A percentile compares a stretch with the other conserved stretches of the same genome.
Evolutionary conservation across 305 asterid genomes (phyloP).

Genomic region (Solanum hybrid): DNA sequence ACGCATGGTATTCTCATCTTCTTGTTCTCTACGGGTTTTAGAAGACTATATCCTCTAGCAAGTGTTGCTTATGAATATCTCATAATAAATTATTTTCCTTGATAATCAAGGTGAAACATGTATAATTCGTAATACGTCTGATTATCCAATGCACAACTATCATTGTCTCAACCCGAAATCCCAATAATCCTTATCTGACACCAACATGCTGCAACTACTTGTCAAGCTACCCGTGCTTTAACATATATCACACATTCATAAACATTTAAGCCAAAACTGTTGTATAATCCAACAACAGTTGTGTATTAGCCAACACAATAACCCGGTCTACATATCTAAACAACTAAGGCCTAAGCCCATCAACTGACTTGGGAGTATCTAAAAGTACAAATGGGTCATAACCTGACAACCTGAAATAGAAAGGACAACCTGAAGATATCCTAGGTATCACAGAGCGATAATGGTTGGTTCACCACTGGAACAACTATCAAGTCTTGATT

Average conservation of each 20-base stretch:
- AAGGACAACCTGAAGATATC: background rate
- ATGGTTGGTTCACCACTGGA: background rate
- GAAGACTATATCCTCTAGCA: constrained; percentile 12
- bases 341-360: background rate
- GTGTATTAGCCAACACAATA: background rate
- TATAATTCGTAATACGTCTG: background rate
- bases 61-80: constrained; percentile 10
- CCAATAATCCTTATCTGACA: background rate
- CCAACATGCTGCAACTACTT: background rate
- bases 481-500: background rate
- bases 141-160: background rate
- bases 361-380: background rate
- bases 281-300: background rate
- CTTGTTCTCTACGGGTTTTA: constrained; percentile 17
- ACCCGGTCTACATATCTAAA: background rate
- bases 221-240: background rate
- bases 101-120: background rate
- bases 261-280: background rate
- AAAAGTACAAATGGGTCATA: background rate
- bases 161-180: background rate
- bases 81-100: background rate
- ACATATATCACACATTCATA: background rate
- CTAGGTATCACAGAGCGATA: background rate
- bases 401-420: background rate
- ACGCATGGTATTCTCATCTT: constrained; percentile 46